Conservation (phyloP, 75 land plant species). For the Sequoiadendron giganteum region DNA sequence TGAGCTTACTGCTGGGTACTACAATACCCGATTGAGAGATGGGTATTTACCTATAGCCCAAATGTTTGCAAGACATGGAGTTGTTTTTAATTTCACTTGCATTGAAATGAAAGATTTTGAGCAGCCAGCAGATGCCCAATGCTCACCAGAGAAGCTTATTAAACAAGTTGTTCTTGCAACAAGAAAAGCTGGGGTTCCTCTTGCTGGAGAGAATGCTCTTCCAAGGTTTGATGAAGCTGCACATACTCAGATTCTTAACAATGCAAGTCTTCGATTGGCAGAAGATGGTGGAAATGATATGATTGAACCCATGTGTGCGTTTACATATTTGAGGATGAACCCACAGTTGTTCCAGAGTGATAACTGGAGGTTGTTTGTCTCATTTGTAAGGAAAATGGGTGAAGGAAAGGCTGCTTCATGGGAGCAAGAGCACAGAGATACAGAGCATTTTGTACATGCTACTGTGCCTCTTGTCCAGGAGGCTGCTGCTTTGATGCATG, state of each 20-base stretch:
- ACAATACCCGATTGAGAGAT: slow-evolving; percentile 68
- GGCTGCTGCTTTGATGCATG: slow-evolving; percentile 60
- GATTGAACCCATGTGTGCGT: slow-evolving; percentile 61
- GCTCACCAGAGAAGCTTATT: slow-evolving; percentile 74
- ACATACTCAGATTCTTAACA: slow-evolving; percentile 50
- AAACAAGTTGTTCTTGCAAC: slow-evolving; percentile 72
- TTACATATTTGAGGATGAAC: slow-evolving; percentile 82
- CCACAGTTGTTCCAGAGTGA: slow-evolving; percentile 66
- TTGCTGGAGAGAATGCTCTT: slow-evolving; percentile 87
- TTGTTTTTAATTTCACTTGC: slow-evolving; percentile 73
- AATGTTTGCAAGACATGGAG: slow-evolving; percentile 74
- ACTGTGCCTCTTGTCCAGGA: slow-evolving; percentile 66
- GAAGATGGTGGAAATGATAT: slow-evolving; percentile 21
- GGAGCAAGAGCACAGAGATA: slow-evolving; percentile 64
- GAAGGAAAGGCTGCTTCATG: slow-evolving; percentile 37
- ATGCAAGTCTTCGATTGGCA: slow-evolving; percentile 15
- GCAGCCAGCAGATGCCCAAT: slow-evolving; percentile 73
- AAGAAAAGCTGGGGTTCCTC: slow-evolving; percentile 50
- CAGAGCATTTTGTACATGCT: slow-evolving; percentile 53
- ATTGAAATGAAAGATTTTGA: slow-evolving; percentile 77
- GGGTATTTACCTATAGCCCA: slow-evolving; percentile 72
- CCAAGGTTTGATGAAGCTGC: slow-evolving; percentile 76
- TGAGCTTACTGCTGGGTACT: slow-evolving; percentile 84
- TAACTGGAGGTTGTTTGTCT: slow-evolving; percentile 77
- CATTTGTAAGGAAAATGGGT: slow-evolving; percentile 70